These are phyloP conservation scores for Pichia insulana DNA, from an alignment of 805 yeast genomes.

Conservation along the genomic window DNA sequence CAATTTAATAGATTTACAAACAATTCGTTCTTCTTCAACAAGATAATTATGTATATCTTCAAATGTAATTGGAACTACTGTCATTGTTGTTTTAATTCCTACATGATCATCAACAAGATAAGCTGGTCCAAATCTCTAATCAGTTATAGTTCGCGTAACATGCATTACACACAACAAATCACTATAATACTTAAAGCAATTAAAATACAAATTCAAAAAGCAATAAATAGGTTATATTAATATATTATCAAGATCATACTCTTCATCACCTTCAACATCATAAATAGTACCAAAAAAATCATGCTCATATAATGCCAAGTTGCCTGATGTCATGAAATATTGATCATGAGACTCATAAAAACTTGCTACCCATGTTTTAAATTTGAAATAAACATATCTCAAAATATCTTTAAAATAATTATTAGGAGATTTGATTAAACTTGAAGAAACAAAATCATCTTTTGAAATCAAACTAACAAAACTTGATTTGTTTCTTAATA, in stretches of 20 bases:
- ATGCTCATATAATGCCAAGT: neutral
- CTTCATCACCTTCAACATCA: constrained; percentile 1
- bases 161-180: too few relatives aligned
- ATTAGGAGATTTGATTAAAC: neutral
- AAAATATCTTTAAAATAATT: neutral
- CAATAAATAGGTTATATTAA: too few relatives aligned
- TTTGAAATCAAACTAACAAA: constrained; percentile 3
- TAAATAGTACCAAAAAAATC: constrained; percentile 10
- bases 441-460: constrained; percentile 1
- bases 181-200: too few relatives aligned
- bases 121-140: too few relatives aligned
- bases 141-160: too few relatives aligned
- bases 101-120: too few relatives aligned
- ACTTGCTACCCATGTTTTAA: constrained; percentile 6
- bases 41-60: constrained; percentile 21
- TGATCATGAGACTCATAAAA: too few relatives aligned
- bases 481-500: constrained; percentile 6
- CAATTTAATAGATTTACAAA: constrained; percentile 14
- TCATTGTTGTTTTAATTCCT: constrained; percentile 1
- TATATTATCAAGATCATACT: constrained; percentile 8
- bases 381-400: constrained; percentile 1
- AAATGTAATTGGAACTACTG: constrained; percentile 14
- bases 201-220: neutral
- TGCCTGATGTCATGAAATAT: too few relatives aligned
- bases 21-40: constrained; percentile 16